Base-by-base conservation (phyloP, 2,329 filamentous ascomycete species). In the Lachnellula cervina region DNA sequence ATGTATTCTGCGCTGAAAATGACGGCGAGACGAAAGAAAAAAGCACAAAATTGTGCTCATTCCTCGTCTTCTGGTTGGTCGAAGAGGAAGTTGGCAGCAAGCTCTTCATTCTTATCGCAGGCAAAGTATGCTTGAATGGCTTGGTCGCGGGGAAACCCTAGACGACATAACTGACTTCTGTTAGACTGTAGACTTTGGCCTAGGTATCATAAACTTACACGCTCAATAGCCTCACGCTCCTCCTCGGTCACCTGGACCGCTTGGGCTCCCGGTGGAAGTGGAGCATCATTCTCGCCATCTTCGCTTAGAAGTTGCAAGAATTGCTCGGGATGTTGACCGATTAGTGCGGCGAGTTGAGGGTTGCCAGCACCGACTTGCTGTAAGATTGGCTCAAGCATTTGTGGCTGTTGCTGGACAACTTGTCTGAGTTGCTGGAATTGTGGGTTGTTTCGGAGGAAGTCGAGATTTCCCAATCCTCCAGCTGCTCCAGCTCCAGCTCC, bases 111-210 rank as follows among this genome's bases (percentile, higher is more conserved):
- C 82, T 97, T 99, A 75, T 99, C 94, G 73, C 94, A 99, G 35
- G 94, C 94, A 71, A 99, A 99, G 76, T 97, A 99, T 25, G 94
- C 94, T 76, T 99, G 93, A 64, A 97, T 96, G 51, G 94, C 94
- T 66, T 91, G 84, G 66, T 97, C 91, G 58, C 92, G 86, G 66
- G 93, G 86, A 71, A 99, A 99, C 37, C 94, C 94, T 45, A 99
- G 85, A 61, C 89, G 88, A 76, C 90, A 96, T 69, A 99, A 80
- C 89, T 96, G 53, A 4, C 34, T 34, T 23, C 46, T 32, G 21
- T 59, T 51, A 59, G 62, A 65, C 50, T 46, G 4, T 16, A 47
- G 3, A 51, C 42, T 51, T 40, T 23, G 48, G 50, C 56, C 25
- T 44, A 59, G n/a, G 54, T 38, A 45, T 49, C 23, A 5, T 8